Base-by-base conservation (phyloP, 2,329 filamentous ascomycete species). In the Huntiella omanensis region DNA sequence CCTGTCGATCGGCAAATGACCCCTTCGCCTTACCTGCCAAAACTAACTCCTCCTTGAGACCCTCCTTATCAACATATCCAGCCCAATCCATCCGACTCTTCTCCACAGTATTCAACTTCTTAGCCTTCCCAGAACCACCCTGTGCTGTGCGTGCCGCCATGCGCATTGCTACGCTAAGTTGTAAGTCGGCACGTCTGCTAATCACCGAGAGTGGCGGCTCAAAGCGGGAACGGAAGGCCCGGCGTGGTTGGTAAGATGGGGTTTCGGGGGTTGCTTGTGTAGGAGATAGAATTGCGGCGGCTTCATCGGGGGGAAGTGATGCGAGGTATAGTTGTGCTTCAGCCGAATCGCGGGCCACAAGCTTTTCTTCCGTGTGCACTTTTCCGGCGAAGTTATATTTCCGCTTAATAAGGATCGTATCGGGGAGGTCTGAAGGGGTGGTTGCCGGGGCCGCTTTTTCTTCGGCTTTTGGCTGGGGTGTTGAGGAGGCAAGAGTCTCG, bases 321-420 rank as follows among this genome's bases (percentile, higher is more conserved):
- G 71, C 70, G 11, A 80, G 66, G 53, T 75, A 78, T 8, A 80
- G 65, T 51, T 70, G 73, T 38, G 75, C 77, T 57, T 81, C 77
- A 46, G 76, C 76, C 0, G 76, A 80, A 55, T 74, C 68, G 39
- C 71, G 68, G 3, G 73, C 64, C 1, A 85, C 76, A 8, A 77
- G 62, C 57, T 82, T 83, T 56, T 83, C 77, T 55, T 85, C 80
- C 0, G 71, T 80, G 54, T 81, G 75, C 10, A 79, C 68, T 54
- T 80, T 74, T 28, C 80, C 81, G 33, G 80, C 81, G 54, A 85
- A 85, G 54, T 79, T 80, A 61, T 83, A 84, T 11, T 73, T 78
- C 28, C 78, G 75, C 54, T 77, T 80, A 51, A 85, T 79, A 50
- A 69, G 71, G 54, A 84, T 66, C 62, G 66, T 67, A 4, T 62